Evolutionary conservation across 345 rosid genomes (phyloP), one percentile per base, ranked within the genome.

Genomic region (Leavenworthia alabamica): DNA sequence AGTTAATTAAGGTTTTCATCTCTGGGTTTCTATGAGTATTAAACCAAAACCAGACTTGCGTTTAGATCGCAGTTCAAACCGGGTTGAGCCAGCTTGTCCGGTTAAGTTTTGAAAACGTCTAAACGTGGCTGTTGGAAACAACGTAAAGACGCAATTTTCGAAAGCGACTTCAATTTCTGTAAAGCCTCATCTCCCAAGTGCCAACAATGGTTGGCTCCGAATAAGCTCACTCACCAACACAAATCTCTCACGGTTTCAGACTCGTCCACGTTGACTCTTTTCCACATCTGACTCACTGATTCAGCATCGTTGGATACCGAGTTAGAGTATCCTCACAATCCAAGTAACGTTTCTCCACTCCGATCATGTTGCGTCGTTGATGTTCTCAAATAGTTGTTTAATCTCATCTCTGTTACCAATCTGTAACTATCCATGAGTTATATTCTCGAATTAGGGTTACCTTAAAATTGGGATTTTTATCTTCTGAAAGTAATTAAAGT

Each of bases 181-280:
- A 0, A n/a, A n/a, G n/a, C 3, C 3, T 3, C 3, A 13, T n/a
- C n/a, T 8, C 44, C 22, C 46, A 12, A 28, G 16, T 7, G n/a
- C 9, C n/a, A 23, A 15, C 52, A 35, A 69, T 61, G 56, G 56
- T 61, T 52, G 73, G 68, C 47, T 69, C 62, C 6, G 10, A 43
- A 10, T n/a, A n/a, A 43, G 23, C 24, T 35, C 54, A 31, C 36
- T 14, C 35, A 20, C 57, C 49, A 10, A 2, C 29, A 31, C 53
- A 15, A 43, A 54, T n/a, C 44, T 22, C n/a, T n/a, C n/a, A n/a
- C n/a, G n/a, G n/a, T n/a, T n/a, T n/a, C n/a, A n/a, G n/a, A n/a
- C n/a, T n/a, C n/a, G n/a, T n/a, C n/a, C n/a, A n/a, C n/a, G n/a
- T n/a, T n/a, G 36, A 65, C 24, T 11, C 50, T 26, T 26, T 24